Conservation (phyloP, 176 grass and related monocot species). For the Oryza brachyantha region DNA sequence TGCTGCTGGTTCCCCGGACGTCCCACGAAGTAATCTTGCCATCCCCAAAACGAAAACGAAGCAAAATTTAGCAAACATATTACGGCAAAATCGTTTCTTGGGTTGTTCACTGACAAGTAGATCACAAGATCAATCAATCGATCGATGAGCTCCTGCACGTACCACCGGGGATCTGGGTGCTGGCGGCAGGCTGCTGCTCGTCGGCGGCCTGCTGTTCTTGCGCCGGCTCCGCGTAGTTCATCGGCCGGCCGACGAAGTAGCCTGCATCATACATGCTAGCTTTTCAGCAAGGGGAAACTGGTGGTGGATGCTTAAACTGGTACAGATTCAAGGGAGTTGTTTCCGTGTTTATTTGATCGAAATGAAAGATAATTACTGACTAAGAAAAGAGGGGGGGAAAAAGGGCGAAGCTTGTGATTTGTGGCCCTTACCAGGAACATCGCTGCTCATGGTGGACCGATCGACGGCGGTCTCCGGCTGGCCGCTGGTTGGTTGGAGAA, state of each 20-base stretch:
- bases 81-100: background rate
- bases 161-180: constrained; percentile 11
- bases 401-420: background rate
- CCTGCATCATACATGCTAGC: background rate
- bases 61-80: background rate
- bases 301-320: background rate
- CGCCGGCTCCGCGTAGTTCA: background rate
- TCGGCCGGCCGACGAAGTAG: constrained; percentile 31
- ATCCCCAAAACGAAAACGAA: background rate
- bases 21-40: constrained; percentile 31
- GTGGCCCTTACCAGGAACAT: background rate
- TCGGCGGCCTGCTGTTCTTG: background rate
- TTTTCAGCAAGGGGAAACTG: background rate
- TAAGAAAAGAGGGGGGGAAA: too few relatives aligned
- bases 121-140: too few relatives aligned
- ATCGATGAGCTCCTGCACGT: background rate
- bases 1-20: background rate
- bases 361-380: too few relatives aligned
- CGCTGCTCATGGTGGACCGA: background rate
- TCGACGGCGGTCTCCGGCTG: background rate
- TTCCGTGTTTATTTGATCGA: background rate
- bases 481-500: background rate
- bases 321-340: background rate
- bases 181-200: background rate
- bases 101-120: too few relatives aligned